phyloP scores from a whole-genome alignment of 441 rosid species.

The Erysimum pusillum region DNA sequence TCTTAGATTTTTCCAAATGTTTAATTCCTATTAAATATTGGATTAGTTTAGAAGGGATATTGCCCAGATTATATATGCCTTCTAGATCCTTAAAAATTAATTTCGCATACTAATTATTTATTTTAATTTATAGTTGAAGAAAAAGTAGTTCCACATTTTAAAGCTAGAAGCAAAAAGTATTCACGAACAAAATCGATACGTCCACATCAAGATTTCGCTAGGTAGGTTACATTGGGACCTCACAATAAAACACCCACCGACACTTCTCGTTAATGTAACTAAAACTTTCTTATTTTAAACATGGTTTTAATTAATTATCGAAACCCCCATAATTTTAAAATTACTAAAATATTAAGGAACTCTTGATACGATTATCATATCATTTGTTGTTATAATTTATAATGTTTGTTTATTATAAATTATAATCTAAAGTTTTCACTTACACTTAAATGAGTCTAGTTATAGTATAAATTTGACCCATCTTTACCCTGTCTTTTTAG shows the following conservation, averaged over 20 bases:
- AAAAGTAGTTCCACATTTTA: conserved; percentile 42
- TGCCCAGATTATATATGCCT: neutral
- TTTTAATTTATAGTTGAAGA: conserved; percentile 29
- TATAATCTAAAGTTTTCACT: neutral
- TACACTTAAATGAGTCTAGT: neutral
- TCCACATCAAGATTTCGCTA: conserved; percentile 40
- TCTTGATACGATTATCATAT: neutral
- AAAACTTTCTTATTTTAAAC: neutral
- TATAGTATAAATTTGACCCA: conserved; percentile 8
- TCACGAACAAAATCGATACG: conserved; percentile 37
- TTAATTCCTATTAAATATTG: conserved; percentile 15
- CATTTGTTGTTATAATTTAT: conserved; percentile 4
- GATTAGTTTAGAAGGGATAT: conserved; percentile 20
- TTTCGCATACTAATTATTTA: conserved; percentile 12
- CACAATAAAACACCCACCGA: conserved; percentile 48
- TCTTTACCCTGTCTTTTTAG: neutral
- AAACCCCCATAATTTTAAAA: neutral
- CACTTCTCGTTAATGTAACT: conserved; percentile 42
- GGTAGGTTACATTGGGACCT: conserved; percentile 44
- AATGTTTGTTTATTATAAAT: too few relatives aligned
- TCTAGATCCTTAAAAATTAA: conserved; percentile 10
- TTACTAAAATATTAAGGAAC: neutral
- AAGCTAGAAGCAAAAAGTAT: conserved; percentile 38
- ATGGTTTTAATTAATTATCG: neutral
- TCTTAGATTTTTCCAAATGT: conserved; percentile 22